phyloP scores from a whole-genome alignment of 768 basidiomycete species.

The Cystofilobasidium capitatum region DNA sequence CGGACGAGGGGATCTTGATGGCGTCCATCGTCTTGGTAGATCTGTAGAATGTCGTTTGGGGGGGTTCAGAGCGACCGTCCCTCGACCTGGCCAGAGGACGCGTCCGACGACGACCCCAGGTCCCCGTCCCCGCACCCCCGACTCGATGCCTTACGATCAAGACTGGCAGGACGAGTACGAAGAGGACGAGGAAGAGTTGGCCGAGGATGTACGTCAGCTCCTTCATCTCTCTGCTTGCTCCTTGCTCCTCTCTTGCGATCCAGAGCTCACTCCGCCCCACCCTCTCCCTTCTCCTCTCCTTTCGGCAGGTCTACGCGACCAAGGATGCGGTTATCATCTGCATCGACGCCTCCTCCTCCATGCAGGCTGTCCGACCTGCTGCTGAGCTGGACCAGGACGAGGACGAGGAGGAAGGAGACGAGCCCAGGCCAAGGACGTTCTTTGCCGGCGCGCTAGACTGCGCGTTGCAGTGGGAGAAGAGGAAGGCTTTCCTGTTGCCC shows the following conservation, averaged over 20 bases:
- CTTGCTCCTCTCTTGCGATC: background rate
- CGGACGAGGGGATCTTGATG: conserved; percentile 6
- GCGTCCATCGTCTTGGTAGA: conserved; percentile 9
- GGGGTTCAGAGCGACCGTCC: background rate
- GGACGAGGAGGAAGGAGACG: conserved; percentile 11
- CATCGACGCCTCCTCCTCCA: conserved; percentile 85
- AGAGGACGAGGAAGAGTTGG: background rate
- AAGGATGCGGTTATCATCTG: conserved; percentile 87
- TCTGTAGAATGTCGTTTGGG: background rate
- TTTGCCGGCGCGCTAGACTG: conserved; percentile 69
- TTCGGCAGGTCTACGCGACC: background rate
- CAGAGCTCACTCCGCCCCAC: background rate
- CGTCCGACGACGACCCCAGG: no score
- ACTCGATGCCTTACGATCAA: background rate
- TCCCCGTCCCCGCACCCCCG: no score
- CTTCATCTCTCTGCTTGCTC: no score
- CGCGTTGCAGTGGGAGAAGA: conserved; percentile 77
- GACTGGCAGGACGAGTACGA: background rate
- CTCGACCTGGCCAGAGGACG: no score
- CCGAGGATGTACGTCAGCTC: background rate
- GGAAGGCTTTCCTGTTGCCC: conserved; percentile 78
- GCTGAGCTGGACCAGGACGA: background rate
- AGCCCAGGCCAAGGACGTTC: conserved; percentile 50
- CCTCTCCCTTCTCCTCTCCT: background rate
- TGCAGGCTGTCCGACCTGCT: conserved; percentile 46